Conservation (phyloP, 2,329 filamentous ascomycete species). For the Dactylellina haptotyla region DNA sequence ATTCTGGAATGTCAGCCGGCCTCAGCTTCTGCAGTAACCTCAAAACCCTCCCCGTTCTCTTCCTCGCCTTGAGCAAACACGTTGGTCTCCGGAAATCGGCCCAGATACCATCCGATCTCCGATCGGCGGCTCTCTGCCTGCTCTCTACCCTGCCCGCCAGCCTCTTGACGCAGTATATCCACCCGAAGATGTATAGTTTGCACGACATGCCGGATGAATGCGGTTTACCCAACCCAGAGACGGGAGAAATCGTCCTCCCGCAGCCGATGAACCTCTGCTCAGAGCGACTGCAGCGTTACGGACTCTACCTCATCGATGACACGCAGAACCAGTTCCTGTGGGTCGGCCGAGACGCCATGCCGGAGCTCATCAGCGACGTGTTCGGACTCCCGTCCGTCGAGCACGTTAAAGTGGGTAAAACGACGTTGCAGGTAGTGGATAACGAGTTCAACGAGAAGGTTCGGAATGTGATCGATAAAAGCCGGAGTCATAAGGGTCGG, state of each 20-base stretch:
- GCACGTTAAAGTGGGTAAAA: constrained; percentile 90
- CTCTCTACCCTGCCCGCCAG: constrained; percentile 93
- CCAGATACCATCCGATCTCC: constrained; percentile 91
- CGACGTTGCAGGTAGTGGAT: constrained; percentile 83
- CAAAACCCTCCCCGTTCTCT: constrained; percentile 85
- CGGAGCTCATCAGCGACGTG: constrained; percentile 86
- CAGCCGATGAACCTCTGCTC: constrained; percentile 86
- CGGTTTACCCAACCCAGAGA: constrained; percentile 83
- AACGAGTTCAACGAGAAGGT: constrained; percentile 97
- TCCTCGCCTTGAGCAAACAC: constrained; percentile 95
- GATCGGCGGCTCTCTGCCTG: constrained; percentile 89
- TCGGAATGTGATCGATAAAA: constrained; percentile 89
- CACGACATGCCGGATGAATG: constrained; percentile 97
- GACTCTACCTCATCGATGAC: constrained; percentile 95
- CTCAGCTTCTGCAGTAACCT: constrained; percentile 95
- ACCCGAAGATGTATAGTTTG: constrained; percentile 82
- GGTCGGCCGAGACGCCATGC: constrained; percentile 91
- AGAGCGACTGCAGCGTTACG: constrained; percentile 85
- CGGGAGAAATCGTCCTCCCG: constrained; percentile 87
- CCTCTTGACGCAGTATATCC: constrained; percentile 91
- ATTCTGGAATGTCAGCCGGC: constrained; percentile 83
- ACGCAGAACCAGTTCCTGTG: constrained; percentile 97
- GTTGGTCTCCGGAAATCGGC: constrained; percentile 87
- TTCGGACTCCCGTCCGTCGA: constrained; percentile 87
- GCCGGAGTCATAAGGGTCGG: constrained; percentile 82